These are phyloP conservation scores for Xylaria sp. DNA, from an alignment of 2,329 filamentous ascomycete genomes.

Conservation along the genomic window DNA sequence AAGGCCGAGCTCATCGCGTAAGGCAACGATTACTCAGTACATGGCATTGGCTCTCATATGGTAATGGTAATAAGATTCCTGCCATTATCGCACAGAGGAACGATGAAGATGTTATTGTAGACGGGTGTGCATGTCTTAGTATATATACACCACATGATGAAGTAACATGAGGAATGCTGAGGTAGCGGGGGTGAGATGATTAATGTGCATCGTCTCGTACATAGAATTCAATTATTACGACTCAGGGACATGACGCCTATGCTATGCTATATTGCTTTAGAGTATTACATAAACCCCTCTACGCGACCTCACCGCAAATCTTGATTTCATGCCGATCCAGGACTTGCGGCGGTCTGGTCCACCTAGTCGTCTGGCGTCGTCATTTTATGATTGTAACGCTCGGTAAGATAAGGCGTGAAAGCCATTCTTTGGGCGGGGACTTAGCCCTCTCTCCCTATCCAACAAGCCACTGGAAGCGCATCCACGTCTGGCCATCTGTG, in stretches of 20 bases:
- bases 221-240: constrained; percentile 32
- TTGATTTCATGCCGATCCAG: background rate
- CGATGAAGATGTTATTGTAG: background rate
- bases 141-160: constrained; percentile 30
- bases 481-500: background rate
- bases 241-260: constrained; percentile 48
- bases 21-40: background rate
- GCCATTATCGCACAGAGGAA: background rate
- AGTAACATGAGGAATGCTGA: constrained; percentile 25
- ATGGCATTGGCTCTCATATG: background rate
- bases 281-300: constrained; percentile 10
- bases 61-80: background rate
- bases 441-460: background rate
- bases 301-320: background rate
- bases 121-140: constrained; percentile 10
- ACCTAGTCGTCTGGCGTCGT: background rate
- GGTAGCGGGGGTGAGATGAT: background rate
- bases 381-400: background rate
- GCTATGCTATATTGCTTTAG: constrained; percentile 47
- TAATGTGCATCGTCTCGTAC: constrained; percentile 19
- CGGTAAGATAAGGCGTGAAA: background rate
- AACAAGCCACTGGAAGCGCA: background rate
- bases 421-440: too few species aligned
- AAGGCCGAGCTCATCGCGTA: constrained; percentile 1
- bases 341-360: background rate